phyloP scores from a whole-genome alignment of 257 asterid species.

The Solanum pinnatisectum region DNA sequence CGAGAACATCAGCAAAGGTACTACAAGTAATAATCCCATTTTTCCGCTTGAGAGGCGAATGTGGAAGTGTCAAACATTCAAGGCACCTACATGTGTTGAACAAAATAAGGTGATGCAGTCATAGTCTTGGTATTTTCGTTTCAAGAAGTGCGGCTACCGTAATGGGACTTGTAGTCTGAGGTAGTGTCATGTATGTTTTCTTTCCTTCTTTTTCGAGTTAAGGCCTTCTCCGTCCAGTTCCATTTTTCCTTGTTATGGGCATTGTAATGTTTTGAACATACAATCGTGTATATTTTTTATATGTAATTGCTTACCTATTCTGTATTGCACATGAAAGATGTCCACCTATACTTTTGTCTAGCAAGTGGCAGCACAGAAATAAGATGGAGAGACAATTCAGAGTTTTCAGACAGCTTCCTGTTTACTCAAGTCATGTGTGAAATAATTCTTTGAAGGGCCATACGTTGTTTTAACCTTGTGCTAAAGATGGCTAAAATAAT shows the following conservation, averaged over 20 bases:
- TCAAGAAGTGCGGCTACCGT: conserved; percentile 29
- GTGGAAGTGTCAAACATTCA: conserved; percentile 84
- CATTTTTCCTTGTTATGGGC: conserved; percentile 28
- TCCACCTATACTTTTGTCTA: background rate
- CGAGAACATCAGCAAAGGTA: conserved; percentile 10
- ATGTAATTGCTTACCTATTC: conserved; percentile 38
- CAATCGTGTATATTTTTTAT: conserved; percentile 36
- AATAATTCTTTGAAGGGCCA: background rate
- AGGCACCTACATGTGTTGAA: conserved; percentile 58
- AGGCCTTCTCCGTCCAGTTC: conserved; percentile 1
- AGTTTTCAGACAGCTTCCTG: background rate
- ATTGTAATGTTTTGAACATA: conserved; percentile 32
- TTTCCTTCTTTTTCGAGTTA: conserved; percentile 26
- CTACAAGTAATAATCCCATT: conserved; percentile 17
- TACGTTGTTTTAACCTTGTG: background rate
- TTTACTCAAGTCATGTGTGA: background rate
- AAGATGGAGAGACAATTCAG: background rate
- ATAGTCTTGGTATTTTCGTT: conserved; percentile 32
- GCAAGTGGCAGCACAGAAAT: background rate
- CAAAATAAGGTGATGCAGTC: conserved; percentile 75
- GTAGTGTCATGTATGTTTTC: conserved; percentile 19
- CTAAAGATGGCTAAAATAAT: background rate
- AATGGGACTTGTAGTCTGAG: conserved; percentile 28
- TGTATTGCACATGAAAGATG: conserved; percentile 15
- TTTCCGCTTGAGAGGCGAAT: conserved; percentile 45